Evolutionary conservation across 805 yeast species (phyloP).

Genomic region (Pichia exigua): DNA sequence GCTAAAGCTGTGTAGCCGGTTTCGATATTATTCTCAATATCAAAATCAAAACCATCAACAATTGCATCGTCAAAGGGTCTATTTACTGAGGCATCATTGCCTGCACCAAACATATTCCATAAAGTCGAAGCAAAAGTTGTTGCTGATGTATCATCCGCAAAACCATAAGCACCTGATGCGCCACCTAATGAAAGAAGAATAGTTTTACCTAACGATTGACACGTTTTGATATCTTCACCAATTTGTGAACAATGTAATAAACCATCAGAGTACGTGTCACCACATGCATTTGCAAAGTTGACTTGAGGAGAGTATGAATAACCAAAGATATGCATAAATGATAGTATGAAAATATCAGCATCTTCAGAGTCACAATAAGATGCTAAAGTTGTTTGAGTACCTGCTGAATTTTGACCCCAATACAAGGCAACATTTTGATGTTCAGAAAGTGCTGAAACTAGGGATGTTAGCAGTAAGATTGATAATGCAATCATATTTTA

Average conservation of each 20-base stretch:
- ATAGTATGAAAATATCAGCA: constrained; percentile 63
- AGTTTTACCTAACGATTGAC: constrained; percentile 74
- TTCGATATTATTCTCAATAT: constrained; percentile 52
- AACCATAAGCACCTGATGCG: constrained; percentile 51
- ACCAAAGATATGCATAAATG: constrained; percentile 65
- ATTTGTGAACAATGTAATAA: constrained; percentile 33
- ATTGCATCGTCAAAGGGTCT: constrained; percentile 66
- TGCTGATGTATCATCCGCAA: constrained; percentile 45
- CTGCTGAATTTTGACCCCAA: constrained; percentile 87
- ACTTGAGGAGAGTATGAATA: constrained; percentile 30
- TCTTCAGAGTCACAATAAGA: constrained; percentile 60
- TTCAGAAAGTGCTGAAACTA: constrained; percentile 8
- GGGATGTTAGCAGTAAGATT: constrained; percentile 2
- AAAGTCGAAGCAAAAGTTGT: constrained; percentile 49
- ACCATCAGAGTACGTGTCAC: constrained; percentile 34
- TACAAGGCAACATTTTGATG: constrained; percentile 59
- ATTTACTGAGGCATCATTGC: constrained; percentile 30
- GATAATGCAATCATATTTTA: background rate
- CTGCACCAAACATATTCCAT: constrained; percentile 60
- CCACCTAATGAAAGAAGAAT: constrained; percentile 77
- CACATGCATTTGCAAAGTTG: constrained; percentile 51
- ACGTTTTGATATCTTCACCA: constrained; percentile 59
- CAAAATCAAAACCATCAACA: constrained; percentile 79
- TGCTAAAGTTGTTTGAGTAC: constrained; percentile 39
- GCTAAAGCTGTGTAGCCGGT: constrained; percentile 65